These are phyloP conservation scores for Astraeus odoratus DNA, from an alignment of 768 basidiomycete species.

Conservation along the genomic window DNA sequence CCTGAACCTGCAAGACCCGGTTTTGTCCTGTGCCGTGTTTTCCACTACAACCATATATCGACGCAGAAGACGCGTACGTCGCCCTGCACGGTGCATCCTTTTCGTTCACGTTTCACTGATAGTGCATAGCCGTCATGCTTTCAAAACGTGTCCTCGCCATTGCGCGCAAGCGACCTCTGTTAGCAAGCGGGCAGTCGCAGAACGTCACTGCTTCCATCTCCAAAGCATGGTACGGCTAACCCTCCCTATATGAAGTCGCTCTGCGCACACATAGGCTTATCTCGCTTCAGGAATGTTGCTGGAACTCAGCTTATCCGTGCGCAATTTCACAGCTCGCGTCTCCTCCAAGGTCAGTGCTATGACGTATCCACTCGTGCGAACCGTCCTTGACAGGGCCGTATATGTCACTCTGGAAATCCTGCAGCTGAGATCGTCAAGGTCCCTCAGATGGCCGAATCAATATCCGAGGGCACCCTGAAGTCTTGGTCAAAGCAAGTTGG, in stretches of 20 bases:
- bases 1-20: no score
- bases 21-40: no score
- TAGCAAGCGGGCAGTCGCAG: slow-evolving; percentile 31
- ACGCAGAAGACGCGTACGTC: neutral
- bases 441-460: slow-evolving; percentile 97
- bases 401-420: slow-evolving; percentile 5
- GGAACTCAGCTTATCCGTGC: slow-evolving; percentile 43
- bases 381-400: slow-evolving; percentile 10
- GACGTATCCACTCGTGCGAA: slow-evolving; percentile 10
- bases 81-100: no score
- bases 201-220: slow-evolving; percentile 29
- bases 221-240: slow-evolving; percentile 41
- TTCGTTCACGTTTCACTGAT: neutral
- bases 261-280: slow-evolving; percentile 7
- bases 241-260: neutral
- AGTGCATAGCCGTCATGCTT: slow-evolving; percentile 38
- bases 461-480: slow-evolving; percentile 95
- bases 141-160: slow-evolving; percentile 63
- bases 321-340: slow-evolving; percentile 63
- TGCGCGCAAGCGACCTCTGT: slow-evolving; percentile 52
- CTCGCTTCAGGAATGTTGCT: slow-evolving; percentile 36
- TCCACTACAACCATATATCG: neutral
- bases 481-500: slow-evolving; percentile 92
- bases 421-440: slow-evolving; percentile 90
- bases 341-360: slow-evolving; percentile 54